Evolutionary conservation across 2,329 filamentous ascomycete genomes (phyloP), one percentile per base, ranked within the genome.

Genomic region (Pseudogymnoascus sp.): DNA sequence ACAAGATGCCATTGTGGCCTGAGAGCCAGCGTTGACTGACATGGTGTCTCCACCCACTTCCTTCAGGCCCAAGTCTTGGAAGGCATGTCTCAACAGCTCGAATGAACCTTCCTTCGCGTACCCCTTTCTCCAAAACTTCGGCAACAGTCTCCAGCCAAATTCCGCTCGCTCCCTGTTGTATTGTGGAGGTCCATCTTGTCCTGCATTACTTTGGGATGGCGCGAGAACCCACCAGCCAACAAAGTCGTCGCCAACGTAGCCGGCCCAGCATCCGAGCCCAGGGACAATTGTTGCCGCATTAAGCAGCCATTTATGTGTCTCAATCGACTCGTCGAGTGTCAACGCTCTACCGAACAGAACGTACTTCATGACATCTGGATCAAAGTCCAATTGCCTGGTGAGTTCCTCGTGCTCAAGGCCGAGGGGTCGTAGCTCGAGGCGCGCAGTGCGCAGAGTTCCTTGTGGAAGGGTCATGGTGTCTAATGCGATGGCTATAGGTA

Each of bases 201-300:
- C 49, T 33, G 49, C 25, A 21, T 55, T 38, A 16, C 59, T 18
- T 59, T 52, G 69, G 61, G 61, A 59, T n/a, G 65, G 63, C 1
- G 69, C 70, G 4, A 72, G 45, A 23, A 71, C 65, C 70, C 71
- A 73, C 70, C 70, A 72, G 16, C 71, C 71, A 45, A 72, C 67
- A 61, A 72, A 72, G 11, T 71, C 64, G n/a, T 67, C 70, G 6
- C 49, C n/a, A 16, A 18, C 25, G 16, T 33, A 55, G 49, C 49
- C 49, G 5, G 49, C 49, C 49, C 49, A 55, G 9, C 49, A 55
- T 12, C 49, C 49, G n/a, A 55, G 25, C 9, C 49, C 49, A 21
- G 49, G 49, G 18, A 55, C 28, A 18, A 55, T 33, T 31, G 49
- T 55, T 55, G 49, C 49, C 5, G 49, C 9, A 33, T 55, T 55